Evolutionary conservation across 768 basidiomycete species (phyloP), one percentile per base, ranked within the genome.

Genomic region (Psilocybe azurescens): DNA sequence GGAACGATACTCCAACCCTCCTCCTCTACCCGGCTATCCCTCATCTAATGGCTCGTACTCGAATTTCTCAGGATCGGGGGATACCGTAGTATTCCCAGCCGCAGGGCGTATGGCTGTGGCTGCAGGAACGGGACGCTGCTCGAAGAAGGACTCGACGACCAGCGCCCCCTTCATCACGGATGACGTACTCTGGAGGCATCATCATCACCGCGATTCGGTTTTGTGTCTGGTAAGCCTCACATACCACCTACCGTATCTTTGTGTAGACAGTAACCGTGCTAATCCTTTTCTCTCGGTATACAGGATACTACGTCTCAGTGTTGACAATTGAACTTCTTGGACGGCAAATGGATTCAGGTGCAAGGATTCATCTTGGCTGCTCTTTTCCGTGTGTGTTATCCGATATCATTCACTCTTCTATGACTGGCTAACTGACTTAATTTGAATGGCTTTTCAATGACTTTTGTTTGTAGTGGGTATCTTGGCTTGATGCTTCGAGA

Each of bases 161-260:
- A 20, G 20, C 20, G 20, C 20, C 20, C 20, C 20, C 20, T 20
- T 20, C 20, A 20, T 20, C 20, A 20, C 1, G 20, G 20, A 20
- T 20, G 20, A 20, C 1, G 20, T 20, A 20, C 20, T 20, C 82
- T 0, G 90, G 90, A 4, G 86, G 85, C 63, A 79, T 93, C 41
- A 90, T 91, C 70, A 83, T 93, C 63, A 89, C 89, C 2, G 85
- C 79, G n/a, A 3, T 82, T 91, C 16, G 92, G 92, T 36, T 93
- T 91, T 68, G 87, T 93, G 4, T 90, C 91, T 14, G 91, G 86
- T 84, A 62, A 16, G 65, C 60, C 13, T 44, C 47, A 2, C 39
- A 18, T 51, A 24, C 10, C 20, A 20, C 20, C 20, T 20, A 20
- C 20, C 20, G 20, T 20, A 20, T 20, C 20, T 20, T 20, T 20